Conservation (phyloP, 1,139 yeast genomes). For the Geotrichum restrictum region DNA sequence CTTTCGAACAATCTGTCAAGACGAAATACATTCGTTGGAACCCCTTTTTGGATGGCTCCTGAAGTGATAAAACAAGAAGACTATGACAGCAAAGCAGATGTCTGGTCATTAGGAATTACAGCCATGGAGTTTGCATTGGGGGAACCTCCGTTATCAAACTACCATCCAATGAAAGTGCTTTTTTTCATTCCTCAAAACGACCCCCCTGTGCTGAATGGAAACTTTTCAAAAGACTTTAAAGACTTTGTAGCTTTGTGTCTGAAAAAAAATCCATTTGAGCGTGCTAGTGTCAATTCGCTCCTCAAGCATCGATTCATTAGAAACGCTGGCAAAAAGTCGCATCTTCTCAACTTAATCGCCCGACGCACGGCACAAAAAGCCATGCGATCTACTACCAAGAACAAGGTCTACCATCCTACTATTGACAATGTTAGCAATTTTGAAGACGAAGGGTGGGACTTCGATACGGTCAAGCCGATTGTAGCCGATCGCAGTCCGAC, state of each 20-base stretch:
- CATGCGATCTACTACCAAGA: conserved; percentile 18
- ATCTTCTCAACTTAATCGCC: conserved; percentile 35
- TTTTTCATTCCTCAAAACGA: conserved; percentile 51
- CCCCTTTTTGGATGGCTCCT: conserved; percentile 99
- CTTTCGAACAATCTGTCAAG: conserved; percentile 71
- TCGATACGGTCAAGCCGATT: conserved; percentile 38
- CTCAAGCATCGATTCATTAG: conserved; percentile 57
- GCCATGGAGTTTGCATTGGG: conserved; percentile 80
- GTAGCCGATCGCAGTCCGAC: conserved; percentile 1
- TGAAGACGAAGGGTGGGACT: conserved; percentile 41
- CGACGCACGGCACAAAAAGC: conserved; percentile 24
- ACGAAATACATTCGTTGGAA: conserved; percentile 90
- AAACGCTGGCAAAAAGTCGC: conserved; percentile 42
- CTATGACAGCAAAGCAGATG: conserved; percentile 83
- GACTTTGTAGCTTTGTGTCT: conserved; percentile 67
- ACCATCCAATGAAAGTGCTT: conserved; percentile 78
- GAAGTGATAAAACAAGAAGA: conserved; percentile 88
- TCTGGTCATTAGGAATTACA: conserved; percentile 94
- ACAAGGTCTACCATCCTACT: conserved; percentile 27
- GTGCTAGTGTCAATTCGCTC: conserved; percentile 59
- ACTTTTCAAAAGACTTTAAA: conserved; percentile 47
- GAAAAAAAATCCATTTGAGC: conserved; percentile 53
- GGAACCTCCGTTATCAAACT: conserved; percentile 72
- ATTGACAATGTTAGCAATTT: conserved; percentile 21
- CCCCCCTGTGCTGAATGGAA: conserved; percentile 50